Evolutionary conservation across 768 basidiomycete genomes (phyloP).

Genomic region (Amanita jacksonii): DNA sequence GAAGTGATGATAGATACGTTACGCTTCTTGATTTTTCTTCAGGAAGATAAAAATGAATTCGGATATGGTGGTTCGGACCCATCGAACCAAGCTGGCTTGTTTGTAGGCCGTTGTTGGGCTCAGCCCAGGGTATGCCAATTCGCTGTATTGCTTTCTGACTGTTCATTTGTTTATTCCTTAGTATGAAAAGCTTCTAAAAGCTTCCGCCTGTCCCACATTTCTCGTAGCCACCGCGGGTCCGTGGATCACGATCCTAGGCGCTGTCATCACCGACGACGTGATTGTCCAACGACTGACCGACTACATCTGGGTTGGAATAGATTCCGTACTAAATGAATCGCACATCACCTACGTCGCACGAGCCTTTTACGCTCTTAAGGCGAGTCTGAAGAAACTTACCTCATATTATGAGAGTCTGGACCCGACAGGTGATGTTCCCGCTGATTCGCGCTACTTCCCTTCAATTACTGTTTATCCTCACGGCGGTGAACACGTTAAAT

Average conservation of each 20-base stretch:
- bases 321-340: constrained; percentile 13
- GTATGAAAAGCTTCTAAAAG: constrained; percentile 8
- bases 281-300: constrained; percentile 27
- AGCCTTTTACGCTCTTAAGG: constrained; percentile 17
- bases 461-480: constrained; percentile 10
- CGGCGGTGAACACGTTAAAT: constrained; percentile 7
- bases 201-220: constrained; percentile 22
- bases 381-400: constrained; percentile 9
- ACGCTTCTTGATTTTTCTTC: constrained; percentile 6
- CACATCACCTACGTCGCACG: constrained; percentile 14
- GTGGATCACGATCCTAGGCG: constrained; percentile 24
- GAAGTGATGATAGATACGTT: constrained; percentile 6
- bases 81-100: constrained; percentile 12
- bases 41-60: constrained; percentile 15
- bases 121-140: constrained; percentile 7
- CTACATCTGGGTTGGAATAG: constrained; percentile 20
- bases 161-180: constrained; percentile 2
- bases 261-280: constrained; percentile 15
- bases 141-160: constrained; percentile 7
- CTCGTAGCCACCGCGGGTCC: constrained; percentile 23
- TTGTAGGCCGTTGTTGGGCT: constrained; percentile 10
- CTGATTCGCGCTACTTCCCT: constrained; percentile 17
- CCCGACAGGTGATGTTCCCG: background rate
- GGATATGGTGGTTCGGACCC: constrained; percentile 12
- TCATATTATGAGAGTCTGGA: constrained; percentile 15